These are phyloP conservation scores for Blastobotrys aristatus DNA, from an alignment of 1,139 yeast species.

Conservation along the genomic window DNA sequence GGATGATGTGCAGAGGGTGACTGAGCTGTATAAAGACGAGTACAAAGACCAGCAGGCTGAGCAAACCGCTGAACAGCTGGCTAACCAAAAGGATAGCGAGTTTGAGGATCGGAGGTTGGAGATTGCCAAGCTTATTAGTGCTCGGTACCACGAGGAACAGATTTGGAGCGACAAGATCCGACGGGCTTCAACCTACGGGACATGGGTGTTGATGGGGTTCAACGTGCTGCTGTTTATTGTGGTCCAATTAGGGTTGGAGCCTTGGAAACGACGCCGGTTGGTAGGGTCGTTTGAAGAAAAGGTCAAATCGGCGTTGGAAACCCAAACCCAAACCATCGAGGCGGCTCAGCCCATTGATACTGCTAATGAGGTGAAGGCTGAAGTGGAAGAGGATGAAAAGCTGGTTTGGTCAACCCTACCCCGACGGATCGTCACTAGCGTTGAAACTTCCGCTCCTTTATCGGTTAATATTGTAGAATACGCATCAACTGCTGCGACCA, in stretches of 20 bases:
- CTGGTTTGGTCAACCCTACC: constrained; percentile 9
- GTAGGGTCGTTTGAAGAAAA: constrained; percentile 81
- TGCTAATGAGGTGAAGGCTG: background rate
- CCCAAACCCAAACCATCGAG: constrained; percentile 8
- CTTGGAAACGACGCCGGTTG: constrained; percentile 81
- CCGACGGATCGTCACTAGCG: constrained; percentile 6
- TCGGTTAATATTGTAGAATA: constrained; percentile 9
- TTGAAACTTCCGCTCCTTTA: constrained; percentile 7
- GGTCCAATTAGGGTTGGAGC: constrained; percentile 86
- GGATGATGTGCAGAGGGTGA: constrained; percentile 74
- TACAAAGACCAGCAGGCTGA: constrained; percentile 69
- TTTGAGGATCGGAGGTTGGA: constrained; percentile 69
- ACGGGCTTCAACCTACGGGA: constrained; percentile 95
- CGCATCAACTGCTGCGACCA: constrained; percentile 11
- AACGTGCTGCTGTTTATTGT: constrained; percentile 71
- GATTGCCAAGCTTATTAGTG: constrained; percentile 70
- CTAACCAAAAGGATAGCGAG: constrained; percentile 53
- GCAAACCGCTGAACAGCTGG: constrained; percentile 43
- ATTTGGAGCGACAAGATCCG: constrained; percentile 97
- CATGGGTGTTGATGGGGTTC: constrained; percentile 83
- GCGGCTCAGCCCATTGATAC: constrained; percentile 3
- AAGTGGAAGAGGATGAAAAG: background rate
- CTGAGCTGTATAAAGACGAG: constrained; percentile 73
- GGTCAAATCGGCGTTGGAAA: constrained; percentile 50
- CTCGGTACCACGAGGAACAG: constrained; percentile 94